Evolutionary conservation across 2,329 filamentous ascomycete species (phyloP).

Genomic region (Colletotrichum tamarilloi): DNA sequence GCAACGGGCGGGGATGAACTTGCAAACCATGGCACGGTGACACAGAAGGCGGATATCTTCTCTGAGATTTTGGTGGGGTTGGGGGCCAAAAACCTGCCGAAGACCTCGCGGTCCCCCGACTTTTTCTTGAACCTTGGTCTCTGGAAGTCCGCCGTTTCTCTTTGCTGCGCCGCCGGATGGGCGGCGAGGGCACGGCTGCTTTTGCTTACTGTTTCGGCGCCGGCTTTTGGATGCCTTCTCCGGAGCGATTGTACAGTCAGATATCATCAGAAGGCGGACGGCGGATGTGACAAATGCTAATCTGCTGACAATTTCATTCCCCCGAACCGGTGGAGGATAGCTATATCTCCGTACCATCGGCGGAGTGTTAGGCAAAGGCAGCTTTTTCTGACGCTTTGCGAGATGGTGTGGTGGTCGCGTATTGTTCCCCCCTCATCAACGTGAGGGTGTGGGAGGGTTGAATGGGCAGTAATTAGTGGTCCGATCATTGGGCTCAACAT

Average conservation of each 20-base stretch:
- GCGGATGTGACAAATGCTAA: background rate
- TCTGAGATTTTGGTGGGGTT: background rate
- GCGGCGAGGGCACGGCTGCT: background rate
- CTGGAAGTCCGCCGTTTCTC: background rate
- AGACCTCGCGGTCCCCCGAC: slow-evolving; percentile 8
- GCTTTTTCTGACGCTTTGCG: background rate
- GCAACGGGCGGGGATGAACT: background rate
- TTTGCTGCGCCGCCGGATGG: background rate
- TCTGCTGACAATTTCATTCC: background rate
- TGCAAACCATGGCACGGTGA: background rate
- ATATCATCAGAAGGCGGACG: background rate
- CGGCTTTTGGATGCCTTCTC: background rate
- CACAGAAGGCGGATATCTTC: background rate
- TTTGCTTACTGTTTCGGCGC: too few relatives aligned
- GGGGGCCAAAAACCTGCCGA: slow-evolving; percentile 15
- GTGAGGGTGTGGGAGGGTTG: background rate
- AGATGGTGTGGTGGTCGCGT: background rate
- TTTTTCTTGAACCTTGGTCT: background rate
- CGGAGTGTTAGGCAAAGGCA: background rate
- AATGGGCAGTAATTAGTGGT: too few relatives aligned
- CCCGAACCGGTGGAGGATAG: background rate
- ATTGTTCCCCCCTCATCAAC: background rate
- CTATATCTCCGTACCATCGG: background rate
- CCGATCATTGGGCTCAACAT: background rate
- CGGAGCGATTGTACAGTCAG: background rate